phyloP scores from a whole-genome alignment of 2,329 filamentous ascomycete genomes.

The Trichoderma endophyticum region DNA sequence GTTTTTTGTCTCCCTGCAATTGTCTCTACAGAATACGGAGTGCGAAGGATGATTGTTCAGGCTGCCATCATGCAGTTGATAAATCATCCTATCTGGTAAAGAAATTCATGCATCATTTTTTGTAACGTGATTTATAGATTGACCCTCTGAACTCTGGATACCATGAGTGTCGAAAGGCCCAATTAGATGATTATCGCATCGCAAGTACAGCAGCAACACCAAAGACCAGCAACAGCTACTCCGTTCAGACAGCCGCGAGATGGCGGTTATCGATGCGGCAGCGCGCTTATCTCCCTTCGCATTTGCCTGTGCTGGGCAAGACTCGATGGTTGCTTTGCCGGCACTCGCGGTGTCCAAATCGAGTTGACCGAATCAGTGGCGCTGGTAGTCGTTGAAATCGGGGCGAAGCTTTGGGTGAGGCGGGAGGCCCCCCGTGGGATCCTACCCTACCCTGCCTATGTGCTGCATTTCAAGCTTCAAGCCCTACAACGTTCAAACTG shows the following conservation, averaged over 20 bases:
- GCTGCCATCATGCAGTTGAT: neutral
- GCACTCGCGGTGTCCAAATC: conserved; percentile 13
- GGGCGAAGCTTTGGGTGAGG: neutral
- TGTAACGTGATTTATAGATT: neutral
- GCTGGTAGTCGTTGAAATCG: neutral
- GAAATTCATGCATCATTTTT: neutral
- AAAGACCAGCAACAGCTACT: neutral
- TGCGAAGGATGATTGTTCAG: neutral
- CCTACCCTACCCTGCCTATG: neutral
- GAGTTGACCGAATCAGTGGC: conserved; percentile 13
- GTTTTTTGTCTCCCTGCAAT: neutral
- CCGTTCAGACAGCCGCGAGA: neutral
- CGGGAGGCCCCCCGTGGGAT: neutral
- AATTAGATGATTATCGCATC: neutral
- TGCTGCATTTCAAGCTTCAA: neutral
- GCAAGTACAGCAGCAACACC: neutral
- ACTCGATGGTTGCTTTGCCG: neutral
- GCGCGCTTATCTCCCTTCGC: conserved; percentile 6
- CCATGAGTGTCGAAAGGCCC: neutral
- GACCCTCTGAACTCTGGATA: neutral
- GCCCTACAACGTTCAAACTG: neutral
- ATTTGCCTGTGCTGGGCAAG: neutral
- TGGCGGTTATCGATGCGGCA: conserved; percentile 12
- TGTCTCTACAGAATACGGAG: neutral
- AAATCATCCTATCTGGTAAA: neutral